Evolutionary conservation across 768 basidiomycete genomes (phyloP).

Genomic region (Rhizopogon rudus): DNA sequence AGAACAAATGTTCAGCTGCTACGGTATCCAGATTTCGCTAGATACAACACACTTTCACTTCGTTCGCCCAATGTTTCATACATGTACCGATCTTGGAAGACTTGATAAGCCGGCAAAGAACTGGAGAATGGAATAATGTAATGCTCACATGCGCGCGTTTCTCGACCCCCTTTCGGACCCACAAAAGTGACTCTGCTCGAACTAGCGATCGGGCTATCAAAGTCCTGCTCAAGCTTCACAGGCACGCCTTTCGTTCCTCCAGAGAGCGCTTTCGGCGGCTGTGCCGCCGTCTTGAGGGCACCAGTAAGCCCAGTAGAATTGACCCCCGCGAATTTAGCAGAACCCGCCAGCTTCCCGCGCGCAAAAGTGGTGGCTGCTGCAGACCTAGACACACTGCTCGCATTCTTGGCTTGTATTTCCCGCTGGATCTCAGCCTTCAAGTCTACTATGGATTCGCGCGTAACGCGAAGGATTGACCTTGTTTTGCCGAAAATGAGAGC

Average conservation of each 20-base stretch:
- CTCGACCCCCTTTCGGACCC: conserved; percentile 25
- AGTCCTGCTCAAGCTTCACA: neutral
- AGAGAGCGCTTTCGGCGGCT: neutral
- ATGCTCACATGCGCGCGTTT: conserved; percentile 49
- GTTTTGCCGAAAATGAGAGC: conserved; percentile 34
- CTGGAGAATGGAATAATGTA: neutral
- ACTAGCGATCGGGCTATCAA: conserved; percentile 12
- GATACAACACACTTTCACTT: conserved; percentile 57
- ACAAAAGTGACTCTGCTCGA: conserved; percentile 25
- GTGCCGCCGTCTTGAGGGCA: neutral
- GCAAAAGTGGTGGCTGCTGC: neutral
- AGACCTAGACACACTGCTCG: conserved; percentile 15
- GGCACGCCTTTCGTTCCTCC: neutral
- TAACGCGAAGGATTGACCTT: conserved; percentile 41
- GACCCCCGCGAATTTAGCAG: conserved; percentile 10
- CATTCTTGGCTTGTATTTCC: conserved; percentile 20
- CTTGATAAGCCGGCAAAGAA: neutral
- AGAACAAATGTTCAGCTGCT: conserved; percentile 1
- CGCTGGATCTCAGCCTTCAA: conserved; percentile 41
- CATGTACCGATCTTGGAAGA: conserved; percentile 77
- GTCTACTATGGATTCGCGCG: conserved; percentile 41
- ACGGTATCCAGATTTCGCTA: neutral
- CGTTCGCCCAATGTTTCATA: conserved; percentile 85
- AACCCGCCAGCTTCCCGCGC: conserved; percentile 1
- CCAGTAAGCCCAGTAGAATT: neutral